Evolutionary conservation across 768 basidiomycete species (phyloP), one percentile per base, ranked within the genome.

Genomic region (Jaapia argillacea): DNA sequence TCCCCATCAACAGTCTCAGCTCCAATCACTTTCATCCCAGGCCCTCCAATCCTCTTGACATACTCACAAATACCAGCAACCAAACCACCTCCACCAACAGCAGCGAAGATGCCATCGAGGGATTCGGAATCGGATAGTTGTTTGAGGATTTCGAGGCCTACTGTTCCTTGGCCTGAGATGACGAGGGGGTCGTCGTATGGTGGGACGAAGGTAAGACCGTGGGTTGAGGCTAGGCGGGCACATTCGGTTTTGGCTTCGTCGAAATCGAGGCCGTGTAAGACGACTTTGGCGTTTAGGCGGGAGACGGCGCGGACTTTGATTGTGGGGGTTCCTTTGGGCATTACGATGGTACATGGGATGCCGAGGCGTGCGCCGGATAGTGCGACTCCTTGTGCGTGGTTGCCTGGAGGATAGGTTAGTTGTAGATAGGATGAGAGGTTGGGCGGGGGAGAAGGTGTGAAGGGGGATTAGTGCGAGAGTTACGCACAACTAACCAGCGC

Each of bases 371-470:
- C 64, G 7, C 94, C 90, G n/a, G 96, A 92, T 39, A 98, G 74
- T 2, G 96, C 96, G 40, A 99, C 96, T 21, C 96, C 96, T 62
- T 99, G 96, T 0, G 96, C 96, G 61, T 99, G 96, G 57, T 99
- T 99, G 22, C 96, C 96, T 97, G 59, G 3, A 36, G 45, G 12
- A 44, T 40, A 25, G 42, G 37, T 12, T 18, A 36, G 37, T 38
- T 21, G 22, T 7, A 20, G 12, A 24, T 20, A 4, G 45, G 7
- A 21, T 20, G 36, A 23, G 18, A 38, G 18, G 18, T 39, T 33
- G 40, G 44, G 46, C 51, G 38, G 37, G 51, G 24, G 35, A 22
- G 31, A 38, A 42, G 46, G 20, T 46, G 42, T 36, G 13, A 31
- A 24, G 33, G 24, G 22, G 6, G 45, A 16, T 28, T 16, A 13